A percentile compares a stretch with the other conserved stretches of the same genome.
Conservation (phyloP, 495 filamentous ascomycete species). For the Podospora bellae-mahoneyi region DNA sequence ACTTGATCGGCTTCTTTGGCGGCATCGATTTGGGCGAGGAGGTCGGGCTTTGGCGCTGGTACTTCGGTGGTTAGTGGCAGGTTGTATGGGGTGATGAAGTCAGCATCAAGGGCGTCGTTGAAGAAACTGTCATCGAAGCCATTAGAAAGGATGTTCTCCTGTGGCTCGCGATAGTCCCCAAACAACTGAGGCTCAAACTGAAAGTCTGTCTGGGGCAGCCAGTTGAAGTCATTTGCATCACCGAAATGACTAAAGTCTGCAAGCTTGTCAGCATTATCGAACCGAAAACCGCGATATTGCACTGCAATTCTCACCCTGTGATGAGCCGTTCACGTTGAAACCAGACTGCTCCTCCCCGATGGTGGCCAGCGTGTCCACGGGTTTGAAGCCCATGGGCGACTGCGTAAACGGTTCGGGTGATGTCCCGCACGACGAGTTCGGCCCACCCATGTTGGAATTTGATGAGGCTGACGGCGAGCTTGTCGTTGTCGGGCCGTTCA, state of each 20-base stretch:
- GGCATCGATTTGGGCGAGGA: conserved; percentile 70
- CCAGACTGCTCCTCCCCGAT: conserved; percentile 52
- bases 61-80: conserved; percentile 50
- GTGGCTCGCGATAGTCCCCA: conserved; percentile 87
- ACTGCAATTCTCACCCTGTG: conserved; percentile 9
- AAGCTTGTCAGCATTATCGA: conserved; percentile 14
- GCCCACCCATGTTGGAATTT: conserved; percentile 47
- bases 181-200: conserved; percentile 92
- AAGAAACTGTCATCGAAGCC: conserved; percentile 33
- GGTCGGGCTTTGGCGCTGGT: conserved; percentile 56
- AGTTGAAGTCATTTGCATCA: conserved; percentile 57
- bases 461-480: conserved; percentile 65
- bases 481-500: conserved; percentile 36
- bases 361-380: conserved; percentile 55
- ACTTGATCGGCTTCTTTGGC: conserved; percentile 67
- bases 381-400: conserved; percentile 55
- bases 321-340: not conserved
- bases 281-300: not conserved
- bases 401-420: conserved; percentile 55
- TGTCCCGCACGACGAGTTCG: conserved; percentile 75
- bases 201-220: conserved; percentile 79
- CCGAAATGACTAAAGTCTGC: conserved; percentile 36
- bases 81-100: conserved; percentile 73
- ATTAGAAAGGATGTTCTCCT: conserved; percentile 60
- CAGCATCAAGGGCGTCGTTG: conserved; percentile 76